Evolutionary conservation across 2,329 filamentous ascomycete genomes (phyloP), one percentile per base, ranked within the genome.

Genomic region (Penicillium sp.): DNA sequence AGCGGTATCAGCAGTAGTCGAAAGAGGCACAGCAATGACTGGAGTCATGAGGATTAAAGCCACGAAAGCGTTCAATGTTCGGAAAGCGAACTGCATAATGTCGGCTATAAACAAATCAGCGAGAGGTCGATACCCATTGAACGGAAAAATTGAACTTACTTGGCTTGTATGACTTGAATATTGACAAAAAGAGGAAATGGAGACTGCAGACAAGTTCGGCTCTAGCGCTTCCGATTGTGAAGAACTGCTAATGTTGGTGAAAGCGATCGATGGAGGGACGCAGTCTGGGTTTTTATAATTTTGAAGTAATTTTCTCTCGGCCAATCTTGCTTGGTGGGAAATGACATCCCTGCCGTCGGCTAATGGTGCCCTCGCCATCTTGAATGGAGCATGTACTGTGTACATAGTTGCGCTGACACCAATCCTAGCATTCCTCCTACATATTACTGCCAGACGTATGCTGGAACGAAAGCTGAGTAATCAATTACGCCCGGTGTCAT

Each of bases 51-150:
- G 54, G 22, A 41, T 36, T 3, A 50, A 50, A 16, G 54, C 54
- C 54, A 27, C 19, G 3, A 55, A n/a, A 22, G 54, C 37, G 24
- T n/a, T 37, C 6, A 55, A 47, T 6, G 19, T 7, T 36, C 40
- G 54, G 27, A 50, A 55, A 24, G 9, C 18, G 24, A 55, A 31
- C 27, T 43, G 54, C 54, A 55, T 55, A 11, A n/a, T 50, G 36
- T 50, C 7, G 54, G 18, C 54, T 43, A 24, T 47, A 7, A 11
- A 22, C 27, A n/a, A 36, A 22, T 55, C 35, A 55, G 36, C 18
- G 9, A 24, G 10, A 2, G 31, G 0, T 50, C 14, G 37, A 33
- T 11, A 43, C 36, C 16, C 31, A 13, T 36, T 18, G n/a, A 16
- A 54, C n/a, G 11, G 10, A n/a, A 33, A n/a, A 19, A 1, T 19